phyloP scores from a whole-genome alignment of 2,329 filamentous ascomycete species.

The Arthrinium phaeospermum region DNA sequence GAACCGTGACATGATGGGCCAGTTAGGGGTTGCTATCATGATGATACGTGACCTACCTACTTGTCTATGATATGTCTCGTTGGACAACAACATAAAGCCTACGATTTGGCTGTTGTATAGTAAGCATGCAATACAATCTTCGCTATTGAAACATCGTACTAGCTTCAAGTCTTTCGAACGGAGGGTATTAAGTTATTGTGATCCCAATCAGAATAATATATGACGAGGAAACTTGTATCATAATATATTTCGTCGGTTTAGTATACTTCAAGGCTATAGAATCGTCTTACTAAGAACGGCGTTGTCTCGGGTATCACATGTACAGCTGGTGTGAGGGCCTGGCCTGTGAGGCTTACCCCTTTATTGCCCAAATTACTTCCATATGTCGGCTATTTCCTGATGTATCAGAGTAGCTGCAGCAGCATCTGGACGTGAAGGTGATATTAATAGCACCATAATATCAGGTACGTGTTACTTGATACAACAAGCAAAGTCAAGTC shows the following conservation, averaged over 20 bases:
- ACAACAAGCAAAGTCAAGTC: not conserved
- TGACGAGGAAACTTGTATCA: not conserved
- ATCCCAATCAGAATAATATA: not conserved
- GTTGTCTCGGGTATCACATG: not conserved
- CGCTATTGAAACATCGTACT: not conserved
- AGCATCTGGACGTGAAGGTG: not conserved
- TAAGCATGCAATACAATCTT: not conserved
- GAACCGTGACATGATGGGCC: too few relatives aligned
- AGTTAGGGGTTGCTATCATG: too few relatives aligned
- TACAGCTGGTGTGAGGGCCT: not conserved
- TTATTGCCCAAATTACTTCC: not conserved
- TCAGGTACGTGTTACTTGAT: not conserved
- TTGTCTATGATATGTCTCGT: not conserved
- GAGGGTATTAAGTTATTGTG: not conserved
- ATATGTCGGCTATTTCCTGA: not conserved
- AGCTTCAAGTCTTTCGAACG: not conserved
- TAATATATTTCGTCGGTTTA: not conserved
- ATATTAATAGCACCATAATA: not conserved
- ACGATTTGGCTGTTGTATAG: not conserved
- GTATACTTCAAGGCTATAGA: not conserved
- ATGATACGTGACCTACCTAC: not conserved
- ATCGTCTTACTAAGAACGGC: not conserved
- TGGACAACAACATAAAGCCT: rapidly evolving
- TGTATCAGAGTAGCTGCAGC: not conserved
- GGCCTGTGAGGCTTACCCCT: not conserved